Percentiles rank a stretch among this genome's conserved stretches.
Evolutionary conservation across 2,329 filamentous ascomycete genomes (phyloP).

Genomic region (Penicillium sp.): DNA sequence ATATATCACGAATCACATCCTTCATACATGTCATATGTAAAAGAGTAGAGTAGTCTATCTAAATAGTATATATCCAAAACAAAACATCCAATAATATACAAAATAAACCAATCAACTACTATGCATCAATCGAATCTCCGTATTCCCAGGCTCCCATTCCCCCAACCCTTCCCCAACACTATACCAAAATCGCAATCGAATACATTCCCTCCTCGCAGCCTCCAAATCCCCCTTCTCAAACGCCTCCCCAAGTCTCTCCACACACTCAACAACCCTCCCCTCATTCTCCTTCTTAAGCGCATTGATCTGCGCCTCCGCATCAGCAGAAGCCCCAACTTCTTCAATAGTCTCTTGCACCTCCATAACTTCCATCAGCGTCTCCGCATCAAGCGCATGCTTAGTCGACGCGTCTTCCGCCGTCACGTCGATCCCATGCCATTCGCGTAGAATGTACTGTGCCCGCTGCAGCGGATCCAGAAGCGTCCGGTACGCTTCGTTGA

Average conservation of each 20-base stretch:
- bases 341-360: constrained; percentile 77
- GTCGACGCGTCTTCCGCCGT: constrained; percentile 70
- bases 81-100: constrained; percentile 5
- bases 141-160: constrained; percentile 79
- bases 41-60: not conserved
- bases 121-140: constrained; percentile 55
- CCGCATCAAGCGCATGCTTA: constrained; percentile 66
- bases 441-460: constrained; percentile 79
- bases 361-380: constrained; percentile 80
- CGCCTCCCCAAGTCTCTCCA: constrained; percentile 60
- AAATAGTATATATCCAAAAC: not conserved
- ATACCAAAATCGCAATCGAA: constrained; percentile 83
- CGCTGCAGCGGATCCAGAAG: constrained; percentile 73
- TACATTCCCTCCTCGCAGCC: constrained; percentile 67
- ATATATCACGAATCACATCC: not conserved
- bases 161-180: constrained; percentile 79
- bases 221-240: constrained; percentile 68
- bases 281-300: constrained; percentile 69
- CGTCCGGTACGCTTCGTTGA: constrained; percentile 91
- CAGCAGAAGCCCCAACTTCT: constrained; percentile 53
- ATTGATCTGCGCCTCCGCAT: constrained; percentile 60
- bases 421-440: constrained; percentile 70
- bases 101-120: constrained; percentile 30
- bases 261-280: constrained; percentile 62
- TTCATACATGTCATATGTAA: not conserved